phyloP scores from a whole-genome alignment of 2,329 filamentous ascomycete species.

The Gaeumannomyces tritici region DNA sequence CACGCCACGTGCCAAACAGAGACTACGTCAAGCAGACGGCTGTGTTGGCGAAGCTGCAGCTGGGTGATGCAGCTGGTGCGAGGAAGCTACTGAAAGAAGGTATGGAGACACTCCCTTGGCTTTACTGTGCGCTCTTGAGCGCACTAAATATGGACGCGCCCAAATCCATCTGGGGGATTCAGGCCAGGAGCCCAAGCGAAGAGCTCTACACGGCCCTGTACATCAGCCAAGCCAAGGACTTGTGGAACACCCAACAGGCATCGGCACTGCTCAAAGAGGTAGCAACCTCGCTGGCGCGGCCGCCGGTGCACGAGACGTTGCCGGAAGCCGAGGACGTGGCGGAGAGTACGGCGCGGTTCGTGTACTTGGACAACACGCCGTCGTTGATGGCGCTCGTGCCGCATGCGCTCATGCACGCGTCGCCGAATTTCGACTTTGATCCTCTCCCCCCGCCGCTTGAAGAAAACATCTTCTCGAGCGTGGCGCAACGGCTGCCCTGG shows the following conservation, averaged over 20 bases:
- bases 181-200: constrained; percentile 54
- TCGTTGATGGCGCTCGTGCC: constrained; percentile 63
- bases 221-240: constrained; percentile 63
- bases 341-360: constrained; percentile 58
- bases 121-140: constrained; percentile 71
- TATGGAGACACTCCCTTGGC: constrained; percentile 71
- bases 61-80: constrained; percentile 56
- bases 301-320: constrained; percentile 20
- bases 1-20: constrained; percentile 17
- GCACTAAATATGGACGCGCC: constrained; percentile 72
- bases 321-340: constrained; percentile 26
- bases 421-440: constrained; percentile 69
- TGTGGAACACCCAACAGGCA: constrained; percentile 76
- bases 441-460: constrained; percentile 62
- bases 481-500: constrained; percentile 34
- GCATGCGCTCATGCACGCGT: constrained; percentile 47
- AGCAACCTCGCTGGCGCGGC: constrained; percentile 17
- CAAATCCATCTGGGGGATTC: constrained; percentile 71
- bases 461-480: constrained; percentile 40
- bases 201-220: constrained; percentile 69
- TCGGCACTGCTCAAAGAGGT: constrained; percentile 60
- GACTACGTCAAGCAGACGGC: constrained; percentile 68
- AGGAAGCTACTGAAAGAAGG: constrained; percentile 55
- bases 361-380: constrained; percentile 68
- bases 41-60: constrained; percentile 65